Evolutionary conservation across 148 eudicot genomes (phyloP).

Genomic region (Arbutus unedo): DNA sequence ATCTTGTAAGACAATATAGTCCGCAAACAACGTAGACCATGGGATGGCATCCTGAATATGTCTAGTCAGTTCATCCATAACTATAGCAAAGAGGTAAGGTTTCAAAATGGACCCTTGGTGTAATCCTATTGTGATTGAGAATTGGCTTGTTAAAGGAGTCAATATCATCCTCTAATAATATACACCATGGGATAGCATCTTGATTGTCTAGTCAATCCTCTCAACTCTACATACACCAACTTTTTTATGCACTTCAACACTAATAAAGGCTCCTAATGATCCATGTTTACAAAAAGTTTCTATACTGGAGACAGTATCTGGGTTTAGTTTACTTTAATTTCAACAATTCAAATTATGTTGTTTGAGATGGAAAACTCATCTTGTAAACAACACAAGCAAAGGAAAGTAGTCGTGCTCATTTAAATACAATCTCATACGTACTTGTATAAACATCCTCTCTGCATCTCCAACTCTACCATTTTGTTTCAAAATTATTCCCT

Average conservation of each 20-base stretch:
- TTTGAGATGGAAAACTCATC: not conserved
- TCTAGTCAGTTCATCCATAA: no score
- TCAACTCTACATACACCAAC: not conserved
- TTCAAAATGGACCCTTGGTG: no score
- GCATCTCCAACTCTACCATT: constrained; percentile 85
- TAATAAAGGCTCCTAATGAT: not conserved
- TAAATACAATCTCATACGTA: constrained; percentile 26
- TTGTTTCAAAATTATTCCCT: constrained; percentile 88
- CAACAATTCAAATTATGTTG: not conserved
- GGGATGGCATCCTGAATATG: no score
- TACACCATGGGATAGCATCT: no score
- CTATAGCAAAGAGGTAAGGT: no score
- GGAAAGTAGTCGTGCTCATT: not conserved
- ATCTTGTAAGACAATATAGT: no score
- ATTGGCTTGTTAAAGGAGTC: no score
- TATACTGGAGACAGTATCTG: not conserved
- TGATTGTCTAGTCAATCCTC: not conserved
- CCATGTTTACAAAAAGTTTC: not conserved
- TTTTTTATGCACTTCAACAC: not conserved
- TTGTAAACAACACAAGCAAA: not conserved
- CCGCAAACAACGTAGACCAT: no score
- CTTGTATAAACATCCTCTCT: constrained; percentile 98
- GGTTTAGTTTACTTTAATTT: not conserved
- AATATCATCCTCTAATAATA: no score
- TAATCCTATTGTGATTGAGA: no score